Evolutionary conservation across 2,329 filamentous ascomycete genomes (phyloP).

Genomic region (Lomentospora prolificans): DNA sequence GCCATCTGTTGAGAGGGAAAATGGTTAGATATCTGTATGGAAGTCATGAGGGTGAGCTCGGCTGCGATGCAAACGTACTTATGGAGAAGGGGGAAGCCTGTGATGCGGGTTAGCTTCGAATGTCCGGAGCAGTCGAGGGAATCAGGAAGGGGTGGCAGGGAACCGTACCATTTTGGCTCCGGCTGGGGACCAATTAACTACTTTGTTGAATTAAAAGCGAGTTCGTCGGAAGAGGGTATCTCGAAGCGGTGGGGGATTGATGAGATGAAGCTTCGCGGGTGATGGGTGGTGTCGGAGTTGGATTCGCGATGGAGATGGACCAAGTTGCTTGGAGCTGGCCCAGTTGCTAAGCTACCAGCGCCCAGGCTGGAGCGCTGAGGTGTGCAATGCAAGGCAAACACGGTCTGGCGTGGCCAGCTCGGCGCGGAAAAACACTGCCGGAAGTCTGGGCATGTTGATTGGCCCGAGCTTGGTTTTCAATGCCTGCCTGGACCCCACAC

Average conservation of each 20-base stretch:
- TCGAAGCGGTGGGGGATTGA: background rate
- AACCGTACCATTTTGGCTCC: constrained; percentile 1
- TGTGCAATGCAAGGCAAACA: constrained; percentile 32
- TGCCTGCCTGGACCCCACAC: background rate
- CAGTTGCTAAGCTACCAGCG: constrained; percentile 6
- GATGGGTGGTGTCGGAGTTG: constrained; percentile 11
- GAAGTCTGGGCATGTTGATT: constrained; percentile 12
- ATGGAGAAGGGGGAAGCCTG: constrained; percentile 91
- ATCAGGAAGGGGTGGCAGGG: background rate
- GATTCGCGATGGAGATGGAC: constrained; percentile 12
- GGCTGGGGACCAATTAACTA: background rate
- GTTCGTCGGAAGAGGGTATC: background rate
- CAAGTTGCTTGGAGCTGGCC: background rate
- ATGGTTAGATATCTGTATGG: constrained; percentile 8
- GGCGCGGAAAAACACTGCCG: constrained; percentile 10
- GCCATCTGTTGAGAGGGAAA: constrained; percentile 44
- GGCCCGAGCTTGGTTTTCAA: constrained; percentile 12
- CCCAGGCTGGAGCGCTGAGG: constrained; percentile 9
- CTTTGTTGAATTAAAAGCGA: background rate
- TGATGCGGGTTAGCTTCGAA: constrained; percentile 20
- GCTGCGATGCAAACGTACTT: constrained; percentile 50
- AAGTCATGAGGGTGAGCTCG: constrained; percentile 10
- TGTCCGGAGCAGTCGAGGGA: background rate
- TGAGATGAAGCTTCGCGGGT: constrained; percentile 4
- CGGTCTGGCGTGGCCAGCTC: constrained; percentile 27